Evolutionary conservation across 495 filamentous ascomycete species (phyloP), one percentile per base, ranked within the genome.

Genomic region (Pyrenopolyporus hunteri): DNA sequence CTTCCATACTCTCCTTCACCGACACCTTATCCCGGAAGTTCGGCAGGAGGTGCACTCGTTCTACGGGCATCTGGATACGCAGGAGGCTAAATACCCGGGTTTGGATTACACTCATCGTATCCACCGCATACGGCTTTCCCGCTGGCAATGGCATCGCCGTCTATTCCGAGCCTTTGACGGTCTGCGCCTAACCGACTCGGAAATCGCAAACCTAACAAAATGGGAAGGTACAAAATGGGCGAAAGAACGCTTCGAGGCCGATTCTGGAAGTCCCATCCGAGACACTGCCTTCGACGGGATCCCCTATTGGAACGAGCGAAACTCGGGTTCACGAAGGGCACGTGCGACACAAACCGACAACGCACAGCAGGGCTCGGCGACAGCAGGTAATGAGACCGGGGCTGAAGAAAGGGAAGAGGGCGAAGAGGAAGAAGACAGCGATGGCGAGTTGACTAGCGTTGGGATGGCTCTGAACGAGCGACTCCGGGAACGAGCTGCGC

Each of bases 141-240:
- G 90, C 33, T 96, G 89, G 77, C 81, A 80, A 1, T 91, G 88
- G 84, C 92, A 97, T 72, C 85, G 85, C 53, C 81, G 83, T 63
- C 81, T 97, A 0, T 96, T 97, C 74, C 83, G 85, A 29, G 88
- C 87, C 31, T 95, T 97, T 63, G 90, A 97, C 66, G 79, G 78
- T 33, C 81, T 97, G 14, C 79, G 84, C 31, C 74, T 96, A n/a
- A 94, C 92, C 0, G 76, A 83, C 31, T 74, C 78, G 44, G 92
- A 97, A 67, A 95, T 97, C 59, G 77, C 82, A 1, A 82, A 78
- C 9, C 76, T 97, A 56, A 96, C 92, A 59, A 89, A 89, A 66
- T 97, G 92, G 92, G 91, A 96, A 70, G 92, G 92, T n/a, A 96
- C 92, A 46, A 88, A 89, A 63, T 95, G 88, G 79, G 92, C 92